These are phyloP conservation scores for Exophiala phaeomuriformis DNA, from an alignment of 2,329 filamentous ascomycete species.

Conservation along the genomic window DNA sequence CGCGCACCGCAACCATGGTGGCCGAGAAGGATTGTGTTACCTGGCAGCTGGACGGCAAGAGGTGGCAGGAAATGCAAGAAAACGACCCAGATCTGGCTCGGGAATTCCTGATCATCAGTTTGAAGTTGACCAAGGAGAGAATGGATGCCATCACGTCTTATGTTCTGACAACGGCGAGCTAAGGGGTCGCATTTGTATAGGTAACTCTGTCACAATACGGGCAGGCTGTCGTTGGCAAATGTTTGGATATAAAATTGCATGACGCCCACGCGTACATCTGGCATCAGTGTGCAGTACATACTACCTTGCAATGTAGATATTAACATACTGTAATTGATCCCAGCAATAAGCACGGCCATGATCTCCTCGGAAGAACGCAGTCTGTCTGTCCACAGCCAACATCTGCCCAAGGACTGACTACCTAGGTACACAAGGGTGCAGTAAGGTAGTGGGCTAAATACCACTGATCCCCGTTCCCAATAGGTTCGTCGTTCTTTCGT, in stretches of 20 bases:
- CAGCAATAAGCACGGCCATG: too few species aligned
- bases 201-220: neutral
- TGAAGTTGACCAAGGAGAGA: constrained; percentile 90
- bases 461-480: too few species aligned
- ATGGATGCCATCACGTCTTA: constrained; percentile 65
- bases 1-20: constrained; percentile 75
- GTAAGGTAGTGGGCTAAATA: too few species aligned
- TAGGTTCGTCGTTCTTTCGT: too few species aligned
- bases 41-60: constrained; percentile 68
- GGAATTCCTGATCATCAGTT: constrained; percentile 75
- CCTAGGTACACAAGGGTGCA: too few species aligned
- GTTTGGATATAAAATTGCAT: neutral
- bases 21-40: constrained; percentile 74
- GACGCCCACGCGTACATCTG: too few species aligned
- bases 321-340: too few species aligned
- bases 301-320: too few species aligned
- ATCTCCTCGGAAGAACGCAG: too few species aligned
- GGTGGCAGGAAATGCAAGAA: constrained; percentile 66
- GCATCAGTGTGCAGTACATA: too few species aligned
- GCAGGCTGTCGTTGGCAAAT: neutral
- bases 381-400: too few species aligned
- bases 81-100: constrained; percentile 69
- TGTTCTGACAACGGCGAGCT: constrained; percentile 30
- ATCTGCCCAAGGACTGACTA: too few species aligned
- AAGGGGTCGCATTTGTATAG: neutral